Base-by-base conservation (phyloP, 1,284 basidiomycete genomes). In the Sporisorium exsertum region DNA sequence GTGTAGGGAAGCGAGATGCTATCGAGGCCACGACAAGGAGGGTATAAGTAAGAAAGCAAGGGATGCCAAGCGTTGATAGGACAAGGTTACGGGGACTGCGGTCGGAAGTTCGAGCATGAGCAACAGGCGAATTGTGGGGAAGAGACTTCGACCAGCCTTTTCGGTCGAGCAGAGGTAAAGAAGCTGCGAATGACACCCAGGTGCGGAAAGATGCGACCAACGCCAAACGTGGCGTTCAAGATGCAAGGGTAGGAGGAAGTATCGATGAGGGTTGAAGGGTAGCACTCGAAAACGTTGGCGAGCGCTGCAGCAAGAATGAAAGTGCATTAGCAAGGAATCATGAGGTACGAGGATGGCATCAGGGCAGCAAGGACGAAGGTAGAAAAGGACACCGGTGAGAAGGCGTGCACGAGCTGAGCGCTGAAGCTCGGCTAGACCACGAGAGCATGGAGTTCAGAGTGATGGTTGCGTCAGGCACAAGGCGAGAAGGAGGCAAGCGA, bases 211-310 rank as follows among this genome's bases (percentile, higher is more conserved):
- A 29, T 42, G 35, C 26, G 57, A 40, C 26, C 37, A 47, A 12
- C 9, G 27, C 3, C 27, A 16, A 58, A 51, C 57, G 57, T 58
- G 57, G 57, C 57, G 57, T 42, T 26, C 2, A 20, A 51, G 47
- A 22, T 29, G 15, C 37, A 15, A 32, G 35, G 8, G 24, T 9
- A 58, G 18, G 33, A 37, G 15, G 18, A 20, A 2, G 52, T 18
- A 6, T 45, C 9, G 32, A 12, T 2, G 24, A 10, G n/a, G 2
- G 3, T 20, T 4, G 37, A n/a, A n/a, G 29, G 18, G 26, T 16
- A 10, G 5, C 16, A 32, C 37, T n/a, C 27, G n/a, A n/a, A n/a
- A n/a, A n/a, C n/a, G n/a, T n/a, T n/a, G n/a, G n/a, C n/a, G n/a
- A n/a, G n/a, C n/a, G n/a, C n/a, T n/a, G n/a, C n/a, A n/a, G n/a